Evolutionary conservation across 2,329 filamentous ascomycete genomes (phyloP).

Genomic region (Thielaviopsis euricoi): DNA sequence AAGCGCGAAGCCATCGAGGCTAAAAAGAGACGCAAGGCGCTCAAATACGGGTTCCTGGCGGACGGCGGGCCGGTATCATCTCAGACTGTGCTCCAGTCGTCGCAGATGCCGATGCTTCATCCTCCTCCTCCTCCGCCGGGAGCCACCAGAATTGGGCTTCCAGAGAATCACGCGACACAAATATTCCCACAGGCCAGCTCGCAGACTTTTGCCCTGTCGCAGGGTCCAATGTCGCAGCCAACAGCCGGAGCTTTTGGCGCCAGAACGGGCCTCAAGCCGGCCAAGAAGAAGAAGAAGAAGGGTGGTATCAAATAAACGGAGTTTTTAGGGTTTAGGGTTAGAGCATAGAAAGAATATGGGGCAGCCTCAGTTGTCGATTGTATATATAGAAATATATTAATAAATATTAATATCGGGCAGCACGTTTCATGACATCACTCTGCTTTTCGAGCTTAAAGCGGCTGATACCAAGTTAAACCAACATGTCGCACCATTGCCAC

Average conservation of each 20-base stretch:
- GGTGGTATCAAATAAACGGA: slow-evolving; percentile 22
- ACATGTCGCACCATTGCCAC: slow-evolving; percentile 34
- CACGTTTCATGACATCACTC: not conserved
- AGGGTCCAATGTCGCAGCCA: slow-evolving; percentile 29
- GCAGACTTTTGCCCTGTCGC: slow-evolving; percentile 2
- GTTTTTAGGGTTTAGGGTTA: slow-evolving; percentile 5
- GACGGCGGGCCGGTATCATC: slow-evolving; percentile 8
- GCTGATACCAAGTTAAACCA: no score
- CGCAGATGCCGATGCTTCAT: slow-evolving; percentile 19
- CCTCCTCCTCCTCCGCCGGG: slow-evolving; percentile 16
- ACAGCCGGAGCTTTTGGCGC: slow-evolving; percentile 29
- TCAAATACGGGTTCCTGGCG: slow-evolving; percentile 5
- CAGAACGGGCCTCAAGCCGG: slow-evolving; percentile 15
- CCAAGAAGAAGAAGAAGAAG: slow-evolving; percentile 29
- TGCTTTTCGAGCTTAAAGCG: no score
- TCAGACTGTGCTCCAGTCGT: slow-evolving; percentile 17
- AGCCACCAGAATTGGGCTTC: not conserved
- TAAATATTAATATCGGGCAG: no score
- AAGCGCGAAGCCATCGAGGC: slow-evolving; percentile 7
- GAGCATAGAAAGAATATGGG: not conserved
- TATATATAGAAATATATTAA: no score
- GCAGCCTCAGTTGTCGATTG: no score
- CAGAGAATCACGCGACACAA: not conserved
- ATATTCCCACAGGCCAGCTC: not conserved
- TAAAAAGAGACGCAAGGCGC: slow-evolving; percentile 9